Base-by-base conservation (phyloP, 805 yeast species). In the Zygoascus bituminiphila region DNA sequence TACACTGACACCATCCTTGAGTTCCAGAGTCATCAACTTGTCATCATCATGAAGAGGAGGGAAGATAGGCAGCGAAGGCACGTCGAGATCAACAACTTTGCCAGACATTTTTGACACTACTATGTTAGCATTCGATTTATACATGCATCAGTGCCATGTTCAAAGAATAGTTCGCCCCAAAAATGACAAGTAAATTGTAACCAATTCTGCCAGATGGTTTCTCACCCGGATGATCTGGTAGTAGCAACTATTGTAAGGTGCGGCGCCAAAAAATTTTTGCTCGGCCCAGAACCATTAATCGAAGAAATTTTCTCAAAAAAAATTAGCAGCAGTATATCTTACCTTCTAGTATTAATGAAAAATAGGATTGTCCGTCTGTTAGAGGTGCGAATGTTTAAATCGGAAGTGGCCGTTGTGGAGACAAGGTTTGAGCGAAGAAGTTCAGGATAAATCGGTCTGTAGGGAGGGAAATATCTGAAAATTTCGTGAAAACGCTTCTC, bases 31-130 rank as follows among this genome's bases (percentile, higher is more conserved):
- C 77, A 87, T 79, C 68, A 88, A 72, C 59, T 83, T 81, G 73
- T 86, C 88, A 51, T 82, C 79, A 48, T 88, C 73, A 61, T 84
- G 84, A 81, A 88, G 78, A 57, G 96, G 93, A 47, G 96, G 96
- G 58, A 94, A 76, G 63, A 88, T 86, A 48, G 96, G 96, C 61
- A 81, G 79, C 57, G 88, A 79, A 40, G 61, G 60, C 48, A 14
- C 31, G 33, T 44, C 47, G 5, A 36, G 17, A 9, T 36, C 42
- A 23, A 44, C 40, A 19, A 43, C n/a, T 29, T 29, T 29, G 33
- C n/a, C 33, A 40, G 43, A 37, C 40, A 19, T 19, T 4, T 4
- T 37, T n/a, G n/a, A n/a, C n/a, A n/a, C n/a, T n/a, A n/a, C n/a
- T n/a, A n/a, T n/a, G n/a, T n/a, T n/a, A n/a, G n/a, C n/a, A n/a